Percentiles rank a stretch among this genome's conserved stretches.
Conservation (phyloP, 2,329 filamentous ascomycete genomes). For the Microdochium paspali region DNA sequence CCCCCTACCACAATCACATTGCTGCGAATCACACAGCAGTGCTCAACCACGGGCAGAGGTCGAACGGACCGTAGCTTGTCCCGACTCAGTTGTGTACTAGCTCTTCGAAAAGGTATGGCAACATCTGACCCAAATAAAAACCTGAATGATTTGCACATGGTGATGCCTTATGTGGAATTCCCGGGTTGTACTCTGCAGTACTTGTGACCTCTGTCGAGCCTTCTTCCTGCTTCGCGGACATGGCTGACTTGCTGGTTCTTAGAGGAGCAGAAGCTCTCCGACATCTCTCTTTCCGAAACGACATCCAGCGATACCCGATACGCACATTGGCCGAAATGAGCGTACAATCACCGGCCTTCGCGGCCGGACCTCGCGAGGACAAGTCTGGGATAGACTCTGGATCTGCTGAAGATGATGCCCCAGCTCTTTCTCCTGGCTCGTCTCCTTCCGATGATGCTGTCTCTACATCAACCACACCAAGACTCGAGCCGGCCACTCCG, state of each 20-base stretch:
- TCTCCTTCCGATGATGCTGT: constrained; percentile 33
- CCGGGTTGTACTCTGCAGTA: background rate
- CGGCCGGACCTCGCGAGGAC: background rate
- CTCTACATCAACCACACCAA: constrained; percentile 33
- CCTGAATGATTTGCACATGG: too few relatives aligned
- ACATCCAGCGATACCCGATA: constrained; percentile 22
- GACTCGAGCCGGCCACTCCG: constrained; percentile 33
- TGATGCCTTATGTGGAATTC: background rate
- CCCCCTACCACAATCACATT: background rate
- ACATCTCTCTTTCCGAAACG: constrained; percentile 28
- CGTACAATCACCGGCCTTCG: constrained; percentile 18
- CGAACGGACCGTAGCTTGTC: too few relatives aligned
- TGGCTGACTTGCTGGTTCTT: constrained; percentile 32
- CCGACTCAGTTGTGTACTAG: background rate
- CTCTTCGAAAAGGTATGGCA: background rate
- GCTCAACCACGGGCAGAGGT: background rate
- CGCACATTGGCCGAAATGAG: constrained; percentile 32
- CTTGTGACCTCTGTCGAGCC: background rate
- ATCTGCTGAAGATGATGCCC: constrained; percentile 30
- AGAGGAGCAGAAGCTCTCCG: constrained; percentile 29
- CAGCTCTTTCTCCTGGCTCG: constrained; percentile 28
- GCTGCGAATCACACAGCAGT: background rate
- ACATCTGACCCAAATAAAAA: too few relatives aligned
- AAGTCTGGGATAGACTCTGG: background rate
- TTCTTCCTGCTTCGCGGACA: constrained; percentile 4